Conservation (phyloP, 805 yeast genomes). For the Candida tammaniensis region DNA sequence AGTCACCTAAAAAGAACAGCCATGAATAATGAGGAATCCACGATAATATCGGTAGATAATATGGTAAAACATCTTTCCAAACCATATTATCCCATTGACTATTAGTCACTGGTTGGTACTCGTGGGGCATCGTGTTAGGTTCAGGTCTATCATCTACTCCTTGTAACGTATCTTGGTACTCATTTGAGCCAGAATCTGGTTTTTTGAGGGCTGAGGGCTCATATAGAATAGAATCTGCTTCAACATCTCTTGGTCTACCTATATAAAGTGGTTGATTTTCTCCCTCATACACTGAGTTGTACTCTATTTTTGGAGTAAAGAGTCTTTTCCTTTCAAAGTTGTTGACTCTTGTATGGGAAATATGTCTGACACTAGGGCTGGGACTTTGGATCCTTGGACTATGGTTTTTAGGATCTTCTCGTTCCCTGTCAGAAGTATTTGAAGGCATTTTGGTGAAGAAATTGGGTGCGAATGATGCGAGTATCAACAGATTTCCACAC, state of each 20-base stretch:
- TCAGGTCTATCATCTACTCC: not conserved
- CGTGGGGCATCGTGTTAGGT: not conserved
- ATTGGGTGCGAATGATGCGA: no score
- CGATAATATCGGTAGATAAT: conserved; percentile 63
- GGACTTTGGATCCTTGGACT: conserved; percentile 15
- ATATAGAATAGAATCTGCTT: conserved; percentile 7
- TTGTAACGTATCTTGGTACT: not conserved
- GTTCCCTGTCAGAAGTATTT: no score
- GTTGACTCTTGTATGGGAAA: conserved; percentile 21
- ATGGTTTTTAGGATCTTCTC: not conserved
- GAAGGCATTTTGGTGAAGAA: no score
- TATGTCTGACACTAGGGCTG: conserved; percentile 24
- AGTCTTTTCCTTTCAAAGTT: conserved; percentile 11
- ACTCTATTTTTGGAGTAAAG: conserved; percentile 7
- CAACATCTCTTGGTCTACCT: conserved; percentile 5
- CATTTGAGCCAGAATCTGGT: not conserved
- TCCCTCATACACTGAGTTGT: conserved; percentile 14
- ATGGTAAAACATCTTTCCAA: conserved; percentile 44
- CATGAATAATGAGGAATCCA: conserved; percentile 59
- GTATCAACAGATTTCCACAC: no score
- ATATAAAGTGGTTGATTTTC: conserved; percentile 12
- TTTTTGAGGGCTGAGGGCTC: not conserved
- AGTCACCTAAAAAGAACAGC: conserved; percentile 52
- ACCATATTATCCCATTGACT: conserved; percentile 19
- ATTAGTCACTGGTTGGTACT: conserved; percentile 22